Conservation (phyloP, 2,329 filamentous ascomycete species). For the Colletotrichum sp. region DNA sequence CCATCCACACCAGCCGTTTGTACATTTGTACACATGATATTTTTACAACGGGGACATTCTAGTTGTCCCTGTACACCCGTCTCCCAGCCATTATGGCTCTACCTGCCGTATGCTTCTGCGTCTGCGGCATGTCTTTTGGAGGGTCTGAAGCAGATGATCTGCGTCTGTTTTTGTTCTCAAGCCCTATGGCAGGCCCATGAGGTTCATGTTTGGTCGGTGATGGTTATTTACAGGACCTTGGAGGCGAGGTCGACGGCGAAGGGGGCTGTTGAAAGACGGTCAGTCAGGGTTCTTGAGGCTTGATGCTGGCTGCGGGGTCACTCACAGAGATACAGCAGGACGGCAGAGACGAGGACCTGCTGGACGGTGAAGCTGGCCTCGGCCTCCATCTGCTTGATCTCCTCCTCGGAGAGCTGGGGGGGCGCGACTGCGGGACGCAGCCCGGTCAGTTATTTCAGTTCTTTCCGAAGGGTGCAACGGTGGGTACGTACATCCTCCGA, state of each 20-base stretch:
- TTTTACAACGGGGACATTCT: constrained; percentile 5
- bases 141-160: not conserved
- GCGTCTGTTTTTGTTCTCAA: not conserved
- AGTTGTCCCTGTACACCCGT: constrained; percentile 2
- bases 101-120: not conserved
- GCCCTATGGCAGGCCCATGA: not conserved
- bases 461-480: not conserved
- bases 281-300: not conserved
- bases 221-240: constrained; percentile 43
- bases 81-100: not conserved
- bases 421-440: constrained; percentile 59
- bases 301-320: not conserved
- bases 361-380: constrained; percentile 72
- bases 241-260: constrained; percentile 61
- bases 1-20: not conserved
- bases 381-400: constrained; percentile 73
- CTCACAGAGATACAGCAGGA: constrained; percentile 80
- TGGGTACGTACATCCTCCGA: constrained; percentile 63
- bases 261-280: constrained; percentile 48
- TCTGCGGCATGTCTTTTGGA: not conserved
- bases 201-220: not conserved
- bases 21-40: constrained; percentile 19
- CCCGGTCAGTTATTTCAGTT: not conserved
- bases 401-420: constrained; percentile 71
- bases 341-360: constrained; percentile 67